Base-by-base conservation (phyloP, 139 green algal genomes). In the Coelastrella sp. region DNA sequence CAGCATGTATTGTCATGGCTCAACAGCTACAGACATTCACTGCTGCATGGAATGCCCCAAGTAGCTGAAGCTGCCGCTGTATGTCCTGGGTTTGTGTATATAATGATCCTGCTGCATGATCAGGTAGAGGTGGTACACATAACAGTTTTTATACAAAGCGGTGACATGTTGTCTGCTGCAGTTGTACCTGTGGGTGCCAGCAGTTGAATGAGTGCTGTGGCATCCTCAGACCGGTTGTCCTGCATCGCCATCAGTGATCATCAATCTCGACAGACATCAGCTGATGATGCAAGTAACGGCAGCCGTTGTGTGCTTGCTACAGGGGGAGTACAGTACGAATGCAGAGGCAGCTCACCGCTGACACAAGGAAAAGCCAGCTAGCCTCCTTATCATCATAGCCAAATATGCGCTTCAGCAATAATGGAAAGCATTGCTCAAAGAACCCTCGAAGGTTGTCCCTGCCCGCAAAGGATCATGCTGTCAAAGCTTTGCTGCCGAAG, bases 361-460 rank as follows among this genome's bases (percentile, higher is more conserved):
- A 76, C 0, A 96, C 93, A 6, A 94, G 84, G 78, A 91, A 95
- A 7, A 98, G 92, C 95, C 95, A 98, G 83, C 92, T 95, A 11
- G 92, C 90, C 74, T 96, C 93, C 81, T 93, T 90, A 74, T 96
- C 94, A 78, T 96, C 95, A 86, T 97, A 98, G 15, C 96, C 96
- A 91, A 98, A 98, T 5, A 97, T 86, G 3, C 93, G 92, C 84
- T 94, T 95, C 19, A 98, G 91, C 61, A 98, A 92, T 4, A 93
- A 92, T 0, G 95, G 92, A 58, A 98, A 97, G 82, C 93, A 97
- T 19, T 82, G 65, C 70, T 98, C 96, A 76, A 98, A 98, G 92
- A 98, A 98, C 7, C 93, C 94, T 0, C 96, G 91, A 22, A 96
- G 82, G 89, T 98, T 98, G 91, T 98, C 96, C 85, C 95, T 98